Evolutionary conservation across 139 green algal species (phyloP).

Genomic region (Eudorina sp.): DNA sequence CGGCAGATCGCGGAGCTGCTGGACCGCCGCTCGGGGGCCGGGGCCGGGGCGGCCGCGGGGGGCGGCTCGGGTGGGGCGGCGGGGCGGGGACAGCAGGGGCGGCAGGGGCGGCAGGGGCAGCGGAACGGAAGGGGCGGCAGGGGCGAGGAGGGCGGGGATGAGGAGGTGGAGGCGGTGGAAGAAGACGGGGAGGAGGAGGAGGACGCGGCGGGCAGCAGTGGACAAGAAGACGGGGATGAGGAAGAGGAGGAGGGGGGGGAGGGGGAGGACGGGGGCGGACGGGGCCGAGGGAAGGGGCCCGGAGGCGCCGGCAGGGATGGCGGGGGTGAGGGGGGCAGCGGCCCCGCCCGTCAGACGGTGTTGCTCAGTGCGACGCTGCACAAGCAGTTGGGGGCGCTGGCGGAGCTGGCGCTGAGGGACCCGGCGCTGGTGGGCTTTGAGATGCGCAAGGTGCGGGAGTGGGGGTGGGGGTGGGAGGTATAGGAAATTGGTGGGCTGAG

Average conservation of each 20-base stretch:
- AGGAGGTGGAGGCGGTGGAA: not conserved
- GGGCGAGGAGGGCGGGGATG: not conserved
- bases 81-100: not conserved
- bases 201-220: not conserved
- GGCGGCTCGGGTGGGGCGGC: not conserved
- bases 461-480: not conserved
- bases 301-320: not conserved
- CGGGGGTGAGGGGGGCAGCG: not conserved
- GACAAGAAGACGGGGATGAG: not conserved
- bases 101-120: not conserved
- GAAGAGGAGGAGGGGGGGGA: not conserved
- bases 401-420: constrained; percentile 73
- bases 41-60: not conserved
- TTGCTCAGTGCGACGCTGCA: constrained; percentile 95
- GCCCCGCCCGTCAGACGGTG: constrained; percentile 58
- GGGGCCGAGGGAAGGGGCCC: not conserved
- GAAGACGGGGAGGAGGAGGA: not conserved
- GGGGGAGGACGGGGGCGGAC: not conserved
- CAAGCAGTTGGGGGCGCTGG: constrained; percentile 75
- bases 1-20: constrained; percentile 68
- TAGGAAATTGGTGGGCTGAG: too few relatives aligned
- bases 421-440: constrained; percentile 83
- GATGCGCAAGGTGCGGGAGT: constrained; percentile 37
- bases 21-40: constrained; percentile 23
- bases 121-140: not conserved